Conservation (phyloP, 2,329 filamentous ascomycete species). For the Aureobasidium sp. region DNA sequence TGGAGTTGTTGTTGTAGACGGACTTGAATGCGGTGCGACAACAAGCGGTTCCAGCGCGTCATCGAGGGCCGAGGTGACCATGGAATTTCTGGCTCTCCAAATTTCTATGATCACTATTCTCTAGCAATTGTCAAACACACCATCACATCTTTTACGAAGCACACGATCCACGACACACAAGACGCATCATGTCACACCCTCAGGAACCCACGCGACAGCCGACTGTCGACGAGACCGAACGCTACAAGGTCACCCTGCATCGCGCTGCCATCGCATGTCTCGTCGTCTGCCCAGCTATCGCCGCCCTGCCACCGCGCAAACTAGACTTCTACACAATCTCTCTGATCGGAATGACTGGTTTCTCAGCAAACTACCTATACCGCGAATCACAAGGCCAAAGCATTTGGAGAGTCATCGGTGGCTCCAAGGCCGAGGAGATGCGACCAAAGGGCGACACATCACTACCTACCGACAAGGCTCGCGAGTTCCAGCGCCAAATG, state of each 20-base stretch:
- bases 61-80: not conserved
- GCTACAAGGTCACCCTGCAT: slow-evolving; percentile 22
- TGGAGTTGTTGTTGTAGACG: not conserved
- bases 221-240: slow-evolving; percentile 19
- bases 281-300: slow-evolving; percentile 46
- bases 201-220: slow-evolving; percentile 19
- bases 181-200: slow-evolving; percentile 19
- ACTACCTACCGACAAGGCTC: slow-evolving; percentile 30
- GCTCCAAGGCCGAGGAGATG: slow-evolving; percentile 13
- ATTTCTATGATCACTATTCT: not conserved
- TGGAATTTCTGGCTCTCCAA: not conserved
- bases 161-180: not conserved
- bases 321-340: slow-evolving; percentile 52
- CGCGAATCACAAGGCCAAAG: slow-evolving; percentile 32
- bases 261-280: slow-evolving; percentile 41
- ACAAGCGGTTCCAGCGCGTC: not conserved
- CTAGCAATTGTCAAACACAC: not conserved
- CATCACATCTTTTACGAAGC: not conserved
- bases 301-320: slow-evolving; percentile 51
- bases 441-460: slow-evolving; percentile 12
- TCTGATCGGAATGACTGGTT: slow-evolving; percentile 40
- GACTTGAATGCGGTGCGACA: not conserved
- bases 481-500: slow-evolving; percentile 25
- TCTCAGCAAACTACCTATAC: slow-evolving; percentile 42
- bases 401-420: slow-evolving; percentile 25